Percentiles rank a stretch among this genome's conserved stretches.
These are phyloP conservation scores for Wickerhamomyces alni DNA, from an alignment of 805 yeast species.

Conservation along the genomic window DNA sequence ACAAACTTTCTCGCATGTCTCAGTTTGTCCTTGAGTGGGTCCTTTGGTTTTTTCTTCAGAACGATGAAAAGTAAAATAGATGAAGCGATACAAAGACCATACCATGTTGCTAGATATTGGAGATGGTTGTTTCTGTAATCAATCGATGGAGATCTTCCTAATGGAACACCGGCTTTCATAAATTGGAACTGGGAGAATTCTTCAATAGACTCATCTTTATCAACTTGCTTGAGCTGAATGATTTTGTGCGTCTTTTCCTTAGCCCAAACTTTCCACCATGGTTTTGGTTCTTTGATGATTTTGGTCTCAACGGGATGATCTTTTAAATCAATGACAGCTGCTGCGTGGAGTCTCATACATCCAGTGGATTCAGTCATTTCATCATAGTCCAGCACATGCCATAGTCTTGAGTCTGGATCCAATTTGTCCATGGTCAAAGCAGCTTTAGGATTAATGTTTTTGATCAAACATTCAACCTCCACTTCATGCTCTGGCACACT, in stretches of 20 bases:
- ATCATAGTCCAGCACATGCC: slow-evolving; percentile 74
- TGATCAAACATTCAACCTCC: slow-evolving; percentile 65
- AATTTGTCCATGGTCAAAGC: slow-evolving; percentile 64
- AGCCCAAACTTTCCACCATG: slow-evolving; percentile 26
- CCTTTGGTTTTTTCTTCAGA: slow-evolving; percentile 35
- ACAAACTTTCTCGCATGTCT: slow-evolving; percentile 40
- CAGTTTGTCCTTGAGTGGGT: slow-evolving; percentile 40
- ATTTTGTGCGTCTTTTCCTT: slow-evolving; percentile 7
- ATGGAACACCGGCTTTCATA: slow-evolving; percentile 79
- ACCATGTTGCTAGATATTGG: slow-evolving; percentile 91
- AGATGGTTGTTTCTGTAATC: slow-evolving; percentile 84
- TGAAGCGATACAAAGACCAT: background rate
- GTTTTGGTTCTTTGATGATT: slow-evolving; percentile 19
- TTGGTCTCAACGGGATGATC: slow-evolving; percentile 51
- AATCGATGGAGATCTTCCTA: slow-evolving; percentile 77
- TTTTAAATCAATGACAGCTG: slow-evolving; percentile 59
- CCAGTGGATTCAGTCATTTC: slow-evolving; percentile 71
- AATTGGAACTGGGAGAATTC: slow-evolving; percentile 55
- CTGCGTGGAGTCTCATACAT: slow-evolving; percentile 68
- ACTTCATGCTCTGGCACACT: slow-evolving; percentile 62
- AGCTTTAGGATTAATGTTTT: slow-evolving; percentile 60
- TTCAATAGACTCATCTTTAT: slow-evolving; percentile 14
- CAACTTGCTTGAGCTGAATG: slow-evolving; percentile 2
- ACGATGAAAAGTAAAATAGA: slow-evolving; percentile 49
- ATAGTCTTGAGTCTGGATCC: slow-evolving; percentile 59